phyloP scores from a whole-genome alignment of 2,329 filamentous ascomycete species.

The Monosporascus cannonballus region DNA sequence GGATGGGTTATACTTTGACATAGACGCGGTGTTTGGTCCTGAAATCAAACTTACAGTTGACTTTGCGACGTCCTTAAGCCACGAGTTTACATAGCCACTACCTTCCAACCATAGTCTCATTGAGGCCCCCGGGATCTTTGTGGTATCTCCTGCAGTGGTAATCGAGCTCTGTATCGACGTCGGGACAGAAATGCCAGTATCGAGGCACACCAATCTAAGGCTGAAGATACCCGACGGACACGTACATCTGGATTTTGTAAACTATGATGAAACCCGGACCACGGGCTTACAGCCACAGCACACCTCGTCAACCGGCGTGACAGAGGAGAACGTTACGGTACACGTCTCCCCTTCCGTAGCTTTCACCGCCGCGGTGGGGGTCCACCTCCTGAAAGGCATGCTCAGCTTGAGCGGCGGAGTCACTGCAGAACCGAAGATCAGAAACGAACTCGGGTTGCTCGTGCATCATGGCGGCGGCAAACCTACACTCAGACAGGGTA shows the following conservation, averaged over 20 bases:
- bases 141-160: constrained; percentile 29
- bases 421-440: constrained; percentile 29
- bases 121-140: constrained; percentile 33
- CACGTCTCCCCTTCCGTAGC: constrained; percentile 26
- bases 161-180: constrained; percentile 33
- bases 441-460: constrained; percentile 28
- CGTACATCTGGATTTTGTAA: constrained; percentile 32
- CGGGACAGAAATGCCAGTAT: constrained; percentile 26
- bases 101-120: constrained; percentile 31
- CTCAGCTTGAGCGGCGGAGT: constrained; percentile 32
- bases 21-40: constrained; percentile 32
- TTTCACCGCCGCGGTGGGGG: constrained; percentile 32
- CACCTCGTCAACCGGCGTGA: constrained; percentile 25
- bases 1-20: constrained; percentile 34
- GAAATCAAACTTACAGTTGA: constrained; percentile 30
- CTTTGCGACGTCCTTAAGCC: constrained; percentile 26
- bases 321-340: constrained; percentile 25
- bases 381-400: constrained; percentile 29
- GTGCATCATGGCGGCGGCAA: not conserved
- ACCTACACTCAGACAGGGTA: not conserved
- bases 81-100: constrained; percentile 29
- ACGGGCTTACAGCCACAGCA: constrained; percentile 33
- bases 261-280: constrained; percentile 20
- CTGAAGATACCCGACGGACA: constrained; percentile 28
- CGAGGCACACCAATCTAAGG: constrained; percentile 24